Conservation (phyloP, 768 basidiomycete species). For the Myochromella boudieri region DNA sequence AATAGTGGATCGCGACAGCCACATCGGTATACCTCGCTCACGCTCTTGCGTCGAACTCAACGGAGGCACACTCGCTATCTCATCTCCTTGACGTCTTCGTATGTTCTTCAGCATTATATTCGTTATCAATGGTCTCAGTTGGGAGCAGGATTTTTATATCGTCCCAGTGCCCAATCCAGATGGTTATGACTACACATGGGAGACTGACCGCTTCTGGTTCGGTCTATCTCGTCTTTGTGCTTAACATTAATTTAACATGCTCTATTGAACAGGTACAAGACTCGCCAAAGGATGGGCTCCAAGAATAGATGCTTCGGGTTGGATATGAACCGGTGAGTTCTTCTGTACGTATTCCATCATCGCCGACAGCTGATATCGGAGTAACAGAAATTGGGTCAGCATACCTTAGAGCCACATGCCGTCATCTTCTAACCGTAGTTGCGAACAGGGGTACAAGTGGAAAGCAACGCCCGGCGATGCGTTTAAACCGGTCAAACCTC, state of each 20-base stretch:
- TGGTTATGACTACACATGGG: slow-evolving; percentile 77
- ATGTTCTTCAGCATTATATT: slow-evolving; percentile 20
- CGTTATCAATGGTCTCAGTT: not conserved
- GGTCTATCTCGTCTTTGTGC: slow-evolving; percentile 9
- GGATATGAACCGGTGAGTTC: slow-evolving; percentile 70
- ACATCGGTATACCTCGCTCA: slow-evolving; percentile 75
- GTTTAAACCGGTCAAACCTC: slow-evolving; percentile 18
- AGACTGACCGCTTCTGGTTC: slow-evolving; percentile 63
- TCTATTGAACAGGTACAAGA: slow-evolving; percentile 59
- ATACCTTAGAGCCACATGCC: not conserved
- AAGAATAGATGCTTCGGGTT: slow-evolving; percentile 60
- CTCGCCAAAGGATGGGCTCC: slow-evolving; percentile 53
- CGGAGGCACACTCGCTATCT: slow-evolving; percentile 45
- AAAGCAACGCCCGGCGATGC: slow-evolving; percentile 31
- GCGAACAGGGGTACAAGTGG: slow-evolving; percentile 71
- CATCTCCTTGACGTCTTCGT: slow-evolving; percentile 56
- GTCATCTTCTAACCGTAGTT: not conserved
- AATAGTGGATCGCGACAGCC: slow-evolving; percentile 79
- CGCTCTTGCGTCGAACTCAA: slow-evolving; percentile 52
- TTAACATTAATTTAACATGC: not conserved
- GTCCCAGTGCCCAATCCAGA: slow-evolving; percentile 70
- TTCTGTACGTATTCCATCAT: not conserved
- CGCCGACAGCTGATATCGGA: not conserved
- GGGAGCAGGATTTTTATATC: slow-evolving; percentile 55
- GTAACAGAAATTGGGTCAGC: slow-evolving; percentile 60